Conservation (phyloP, 352 stramenopile species). For the Phytopythium helicoides region DNA sequence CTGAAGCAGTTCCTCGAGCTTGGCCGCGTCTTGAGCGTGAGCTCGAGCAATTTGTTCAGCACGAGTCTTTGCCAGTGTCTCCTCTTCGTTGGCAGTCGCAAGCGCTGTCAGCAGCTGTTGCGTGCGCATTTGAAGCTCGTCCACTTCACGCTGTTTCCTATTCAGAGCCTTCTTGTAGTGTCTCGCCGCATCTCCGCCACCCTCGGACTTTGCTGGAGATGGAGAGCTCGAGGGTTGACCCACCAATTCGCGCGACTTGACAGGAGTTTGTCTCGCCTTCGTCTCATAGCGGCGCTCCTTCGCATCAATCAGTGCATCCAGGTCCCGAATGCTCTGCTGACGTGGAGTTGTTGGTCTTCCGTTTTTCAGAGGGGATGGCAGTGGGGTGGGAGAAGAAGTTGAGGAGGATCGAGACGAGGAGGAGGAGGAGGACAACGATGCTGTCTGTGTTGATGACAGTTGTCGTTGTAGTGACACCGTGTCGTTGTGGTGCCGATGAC, state of each 20-base stretch:
- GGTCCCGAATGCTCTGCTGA: slow-evolving; percentile 34
- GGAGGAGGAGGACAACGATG: slow-evolving; percentile 17
- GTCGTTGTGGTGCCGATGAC: background rate
- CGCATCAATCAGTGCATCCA: slow-evolving; percentile 34
- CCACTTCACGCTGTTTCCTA: slow-evolving; percentile 44
- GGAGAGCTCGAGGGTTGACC: background rate
- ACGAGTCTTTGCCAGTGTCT: slow-evolving; percentile 54
- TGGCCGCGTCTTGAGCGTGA: slow-evolving; percentile 24
- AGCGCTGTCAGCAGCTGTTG: slow-evolving; percentile 42
- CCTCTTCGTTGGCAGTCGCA: slow-evolving; percentile 69
- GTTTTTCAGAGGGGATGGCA: background rate
- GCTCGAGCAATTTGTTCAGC: slow-evolving; percentile 16
- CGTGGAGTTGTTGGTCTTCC: slow-evolving; percentile 8
- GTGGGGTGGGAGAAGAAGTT: slow-evolving; percentile 3
- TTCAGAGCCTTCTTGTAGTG: slow-evolving; percentile 25
- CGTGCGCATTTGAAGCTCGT: slow-evolving; percentile 20
- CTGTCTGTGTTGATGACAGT: slow-evolving; percentile 7
- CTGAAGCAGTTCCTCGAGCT: slow-evolving; percentile 34
- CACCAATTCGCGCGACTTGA: slow-evolving; percentile 8
- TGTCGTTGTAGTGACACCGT: background rate
- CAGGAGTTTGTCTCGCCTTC: slow-evolving; percentile 1
- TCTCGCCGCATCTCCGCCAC: slow-evolving; percentile 2
- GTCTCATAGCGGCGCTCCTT: slow-evolving; percentile 28
- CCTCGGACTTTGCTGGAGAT: background rate
- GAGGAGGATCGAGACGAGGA: slow-evolving; percentile 16